Percentiles rank a stretch among this genome's conserved stretches.
Conservation (phyloP, 305 asterid genomes). For the Rubia balearica region DNA sequence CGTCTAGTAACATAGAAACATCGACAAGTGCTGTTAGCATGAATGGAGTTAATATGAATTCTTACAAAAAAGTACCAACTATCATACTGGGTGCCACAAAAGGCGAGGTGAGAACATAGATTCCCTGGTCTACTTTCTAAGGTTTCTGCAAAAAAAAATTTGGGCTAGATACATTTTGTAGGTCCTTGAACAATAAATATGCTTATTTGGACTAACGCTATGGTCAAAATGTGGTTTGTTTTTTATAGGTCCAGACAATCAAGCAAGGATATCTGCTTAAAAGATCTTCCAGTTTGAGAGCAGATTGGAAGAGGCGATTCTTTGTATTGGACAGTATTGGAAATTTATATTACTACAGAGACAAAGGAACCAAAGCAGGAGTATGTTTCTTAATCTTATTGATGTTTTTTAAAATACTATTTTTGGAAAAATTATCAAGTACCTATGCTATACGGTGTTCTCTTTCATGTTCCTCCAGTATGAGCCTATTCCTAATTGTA, state of each 20-base stretch:
- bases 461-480: not conserved
- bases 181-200: slow-evolving; percentile 6
- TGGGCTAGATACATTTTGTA: not conserved
- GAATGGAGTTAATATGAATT: slow-evolving; percentile 59
- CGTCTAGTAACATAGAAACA: slow-evolving; percentile 50
- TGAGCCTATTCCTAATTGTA: too few species aligned
- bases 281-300: slow-evolving; percentile 88
- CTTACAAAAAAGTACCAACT: slow-evolving; percentile 63
- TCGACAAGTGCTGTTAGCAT: slow-evolving; percentile 54
- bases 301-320: slow-evolving; percentile 97
- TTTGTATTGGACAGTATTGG: slow-evolving; percentile 89
- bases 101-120: slow-evolving; percentile 71
- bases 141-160: too few species aligned
- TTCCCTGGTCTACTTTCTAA: slow-evolving; percentile 15
- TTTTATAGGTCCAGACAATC: slow-evolving; percentile 64
- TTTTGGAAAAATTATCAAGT: not conserved
- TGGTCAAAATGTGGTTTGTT: slow-evolving; percentile 18
- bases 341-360: slow-evolving; percentile 73
- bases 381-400: slow-evolving; percentile 18
- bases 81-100: slow-evolving; percentile 65
- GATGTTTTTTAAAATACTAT: not conserved
- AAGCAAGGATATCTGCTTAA: slow-evolving; percentile 94
- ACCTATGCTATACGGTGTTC: not conserved
- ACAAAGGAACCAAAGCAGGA: slow-evolving; percentile 47
- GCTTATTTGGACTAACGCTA: slow-evolving; percentile 1